phyloP scores from a whole-genome alignment of 257 asterid genomes.

The Plantago major region DNA sequence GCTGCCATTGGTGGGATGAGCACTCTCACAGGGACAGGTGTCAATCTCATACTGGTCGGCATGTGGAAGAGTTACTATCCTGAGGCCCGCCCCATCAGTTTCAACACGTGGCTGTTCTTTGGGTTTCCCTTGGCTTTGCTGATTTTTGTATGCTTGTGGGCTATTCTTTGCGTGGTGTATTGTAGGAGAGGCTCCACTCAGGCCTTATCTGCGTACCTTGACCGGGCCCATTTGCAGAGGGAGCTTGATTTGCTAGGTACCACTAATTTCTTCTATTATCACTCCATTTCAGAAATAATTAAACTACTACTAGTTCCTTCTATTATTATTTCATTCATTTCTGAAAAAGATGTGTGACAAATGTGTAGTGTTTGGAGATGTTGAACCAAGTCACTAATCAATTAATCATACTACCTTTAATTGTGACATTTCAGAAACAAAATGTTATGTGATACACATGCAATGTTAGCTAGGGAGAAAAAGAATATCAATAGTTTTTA shows the following conservation, averaged over 20 bases:
- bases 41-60: slow-evolving; percentile 83
- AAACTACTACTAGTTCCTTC: no score
- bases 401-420: no score
- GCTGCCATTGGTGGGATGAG: slow-evolving; percentile 90
- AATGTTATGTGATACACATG: background rate
- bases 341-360: no score
- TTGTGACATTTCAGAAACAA: no score
- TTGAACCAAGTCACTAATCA: no score
- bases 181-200: slow-evolving; percentile 46
- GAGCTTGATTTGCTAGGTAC: slow-evolving; percentile 83
- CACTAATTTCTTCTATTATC: background rate
- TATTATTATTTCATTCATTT: no score
- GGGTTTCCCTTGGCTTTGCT: slow-evolving; percentile 66
- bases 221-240: slow-evolving; percentile 62
- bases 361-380: background rate
- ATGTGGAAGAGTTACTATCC: slow-evolving; percentile 97
- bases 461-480: no score
- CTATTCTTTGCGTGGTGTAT: slow-evolving; percentile 57
- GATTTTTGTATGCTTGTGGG: slow-evolving; percentile 63
- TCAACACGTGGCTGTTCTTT: slow-evolving; percentile 77
- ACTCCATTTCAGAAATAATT: background rate
- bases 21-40: slow-evolving; percentile 94
- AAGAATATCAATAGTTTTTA: no score
- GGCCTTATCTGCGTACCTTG: slow-evolving; percentile 55
- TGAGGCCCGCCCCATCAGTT: slow-evolving; percentile 60